phyloP scores from a whole-genome alignment of 2,329 filamentous ascomycete genomes.

The Pseudomassariella vexata region DNA sequence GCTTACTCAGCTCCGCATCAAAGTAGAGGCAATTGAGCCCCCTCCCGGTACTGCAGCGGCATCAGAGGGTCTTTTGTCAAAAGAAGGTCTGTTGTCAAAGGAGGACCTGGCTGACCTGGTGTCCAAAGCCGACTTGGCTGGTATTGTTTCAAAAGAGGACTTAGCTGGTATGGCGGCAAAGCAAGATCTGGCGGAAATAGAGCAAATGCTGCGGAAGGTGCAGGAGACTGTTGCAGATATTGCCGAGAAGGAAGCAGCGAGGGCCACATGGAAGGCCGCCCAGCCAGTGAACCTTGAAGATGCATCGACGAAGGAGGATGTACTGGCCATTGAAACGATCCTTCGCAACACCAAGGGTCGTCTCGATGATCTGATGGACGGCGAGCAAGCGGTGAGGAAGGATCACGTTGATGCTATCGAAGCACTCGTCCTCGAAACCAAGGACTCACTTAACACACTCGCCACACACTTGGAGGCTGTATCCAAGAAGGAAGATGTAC shows the following conservation, averaged over 20 bases:
- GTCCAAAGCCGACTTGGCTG: slow-evolving; percentile 21
- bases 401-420: slow-evolving; percentile 64
- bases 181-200: slow-evolving; percentile 32
- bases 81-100: slow-evolving; percentile 37
- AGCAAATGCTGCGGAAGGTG: slow-evolving; percentile 40
- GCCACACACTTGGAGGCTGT: slow-evolving; percentile 62
- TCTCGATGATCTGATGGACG: slow-evolving; percentile 73
- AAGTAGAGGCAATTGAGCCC: slow-evolving; percentile 72
- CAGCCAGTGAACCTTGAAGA: slow-evolving; percentile 29
- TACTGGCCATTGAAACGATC: slow-evolving; percentile 84
- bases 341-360: slow-evolving; percentile 84
- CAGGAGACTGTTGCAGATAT: slow-evolving; percentile 30
- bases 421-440: slow-evolving; percentile 62
- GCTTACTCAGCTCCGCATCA: slow-evolving; percentile 75
- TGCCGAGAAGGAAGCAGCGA: slow-evolving; percentile 13
- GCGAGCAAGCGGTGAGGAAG: slow-evolving; percentile 63
- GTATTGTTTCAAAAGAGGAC: slow-evolving; percentile 44
- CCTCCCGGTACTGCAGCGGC: too few relatives aligned
- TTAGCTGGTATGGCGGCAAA: slow-evolving; percentile 39
- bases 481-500: slow-evolving; percentile 74
- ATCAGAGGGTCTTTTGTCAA: slow-evolving; percentile 7
- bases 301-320: slow-evolving; percentile 71
- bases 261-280: slow-evolving; percentile 4
- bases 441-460: slow-evolving; percentile 64
- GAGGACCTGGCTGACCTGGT: slow-evolving; percentile 26